Evolutionary conservation across 2,329 filamentous ascomycete genomes (phyloP).

Genomic region (Colletotrichum limetticola): DNA sequence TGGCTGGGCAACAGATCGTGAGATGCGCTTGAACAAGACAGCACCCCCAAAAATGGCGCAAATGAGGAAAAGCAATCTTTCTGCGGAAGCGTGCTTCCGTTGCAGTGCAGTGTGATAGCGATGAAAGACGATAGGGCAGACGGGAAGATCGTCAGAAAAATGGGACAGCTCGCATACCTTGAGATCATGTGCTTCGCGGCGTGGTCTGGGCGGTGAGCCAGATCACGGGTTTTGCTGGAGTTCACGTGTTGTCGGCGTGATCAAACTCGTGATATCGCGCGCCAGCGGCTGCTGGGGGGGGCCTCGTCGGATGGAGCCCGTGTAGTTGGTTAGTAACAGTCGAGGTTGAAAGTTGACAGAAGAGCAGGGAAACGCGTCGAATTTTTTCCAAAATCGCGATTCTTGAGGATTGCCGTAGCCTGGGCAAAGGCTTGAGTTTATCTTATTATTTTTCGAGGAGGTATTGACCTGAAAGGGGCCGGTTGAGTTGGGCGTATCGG

Average conservation of each 20-base stretch:
- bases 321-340: constrained; percentile 28
- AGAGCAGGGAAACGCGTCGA: neutral
- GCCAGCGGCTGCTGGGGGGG: constrained; percentile 35
- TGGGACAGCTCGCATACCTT: constrained; percentile 49
- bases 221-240: constrained; percentile 54
- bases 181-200: constrained; percentile 56
- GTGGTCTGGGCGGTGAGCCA: constrained; percentile 39
- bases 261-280: constrained; percentile 62
- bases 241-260: constrained; percentile 48
- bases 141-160: constrained; percentile 30
- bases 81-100: neutral
- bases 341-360: constrained; percentile 5
- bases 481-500: constrained; percentile 29
- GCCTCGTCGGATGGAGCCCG: constrained; percentile 30
- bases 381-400: constrained; percentile 25
- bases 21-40: neutral
- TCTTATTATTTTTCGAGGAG: constrained; percentile 24
- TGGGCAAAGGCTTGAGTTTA: constrained; percentile 24
- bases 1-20: neutral
- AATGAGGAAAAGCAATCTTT: neutral
- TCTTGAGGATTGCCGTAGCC: constrained; percentile 8
- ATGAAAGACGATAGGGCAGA: constrained; percentile 12
- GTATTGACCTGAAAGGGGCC: constrained; percentile 2
- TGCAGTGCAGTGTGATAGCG: constrained; percentile 19
- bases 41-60: constrained; percentile 22